Base-by-base conservation (phyloP, 352 stramenopile genomes). In the Saprolegnia parasitica region DNA sequence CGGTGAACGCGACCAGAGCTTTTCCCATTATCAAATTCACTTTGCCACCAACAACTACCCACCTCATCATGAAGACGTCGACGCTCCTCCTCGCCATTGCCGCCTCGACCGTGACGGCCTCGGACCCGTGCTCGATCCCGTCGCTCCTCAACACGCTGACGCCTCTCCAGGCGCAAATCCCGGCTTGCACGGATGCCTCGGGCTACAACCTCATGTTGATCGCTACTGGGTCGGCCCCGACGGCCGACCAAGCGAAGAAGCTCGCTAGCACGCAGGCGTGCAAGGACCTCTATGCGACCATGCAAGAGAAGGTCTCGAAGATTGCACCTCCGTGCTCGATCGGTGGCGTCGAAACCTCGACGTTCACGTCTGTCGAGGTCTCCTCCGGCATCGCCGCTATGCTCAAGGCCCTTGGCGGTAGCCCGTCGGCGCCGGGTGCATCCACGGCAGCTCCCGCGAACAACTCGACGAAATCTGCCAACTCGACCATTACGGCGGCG, bases 261-360 rank as follows among this genome's bases (percentile, higher is more conserved):
- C n/a, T 65, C 56, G 13, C 18, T 4, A 24, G 16, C 23, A 52
- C 32, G 32, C 2, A 23, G 10, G 29, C 32, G 13, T 65, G 56
- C 56, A 49, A 65, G 40, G n/a, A 20, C 9, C 16, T 65, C 32
- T 65, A 65, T 21, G 40, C 35, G 5, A 29, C 1, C 29, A 21
- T 65, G 18, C 6, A 5, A 18, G 21, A 21, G 3, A 65, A 0
- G 18, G n/a, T 50, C 32, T 0, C 56, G 5, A 21, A 0, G 18
- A 47, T 65, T 20, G 4, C 56, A 1, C 56, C 56, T 24, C 26
- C 56, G 56, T 65, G 56, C 56, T 52, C 35, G 23, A 21, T 65
- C 18, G 56, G 56, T 16, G 56, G 56, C 20, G 32, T 65, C n/a
- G 26, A 47, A 15, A 65, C 56, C 18, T 21, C 26, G 10, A 50